phyloP scores from a whole-genome alignment of 2,329 filamentous ascomycete species.

The Aureobasidium lini region DNA sequence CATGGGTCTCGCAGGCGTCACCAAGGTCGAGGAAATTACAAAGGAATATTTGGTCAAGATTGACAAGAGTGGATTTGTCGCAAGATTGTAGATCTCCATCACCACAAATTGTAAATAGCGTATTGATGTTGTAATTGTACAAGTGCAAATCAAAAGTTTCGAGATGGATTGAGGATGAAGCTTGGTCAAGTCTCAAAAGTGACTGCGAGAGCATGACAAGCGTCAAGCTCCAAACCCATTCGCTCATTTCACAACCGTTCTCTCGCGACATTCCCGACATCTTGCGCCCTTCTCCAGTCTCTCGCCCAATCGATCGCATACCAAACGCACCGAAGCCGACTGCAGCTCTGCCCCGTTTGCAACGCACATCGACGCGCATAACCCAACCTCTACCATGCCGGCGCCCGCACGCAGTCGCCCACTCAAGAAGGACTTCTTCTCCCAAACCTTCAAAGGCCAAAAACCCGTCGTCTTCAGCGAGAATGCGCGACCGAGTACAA shows the following conservation, averaged over 20 bases:
- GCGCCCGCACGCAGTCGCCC: slow-evolving; percentile 44
- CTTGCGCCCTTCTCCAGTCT: background rate
- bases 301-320: background rate
- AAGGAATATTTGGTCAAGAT: slow-evolving; percentile 36
- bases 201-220: background rate
- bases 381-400: slow-evolving; percentile 22
- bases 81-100: slow-evolving; percentile 19
- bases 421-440: slow-evolving; percentile 63
- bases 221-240: background rate
- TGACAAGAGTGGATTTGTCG: slow-evolving; percentile 25
- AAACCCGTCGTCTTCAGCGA: slow-evolving; percentile 62
- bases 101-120: background rate
- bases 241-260: background rate
- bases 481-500: slow-evolving; percentile 25
- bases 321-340: background rate
- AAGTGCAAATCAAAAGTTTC: background rate
- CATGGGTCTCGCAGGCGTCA: slow-evolving; percentile 34
- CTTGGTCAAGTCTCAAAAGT: background rate
- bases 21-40: slow-evolving; percentile 30
- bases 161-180: background rate
- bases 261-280: background rate
- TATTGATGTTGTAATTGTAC: background rate
- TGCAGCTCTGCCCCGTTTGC: background rate
- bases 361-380: slow-evolving; percentile 2
- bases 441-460: slow-evolving; percentile 56